Evolutionary conservation across 148 eudicot species (phyloP).

Genomic region (Rhododendron simsii): DNA sequence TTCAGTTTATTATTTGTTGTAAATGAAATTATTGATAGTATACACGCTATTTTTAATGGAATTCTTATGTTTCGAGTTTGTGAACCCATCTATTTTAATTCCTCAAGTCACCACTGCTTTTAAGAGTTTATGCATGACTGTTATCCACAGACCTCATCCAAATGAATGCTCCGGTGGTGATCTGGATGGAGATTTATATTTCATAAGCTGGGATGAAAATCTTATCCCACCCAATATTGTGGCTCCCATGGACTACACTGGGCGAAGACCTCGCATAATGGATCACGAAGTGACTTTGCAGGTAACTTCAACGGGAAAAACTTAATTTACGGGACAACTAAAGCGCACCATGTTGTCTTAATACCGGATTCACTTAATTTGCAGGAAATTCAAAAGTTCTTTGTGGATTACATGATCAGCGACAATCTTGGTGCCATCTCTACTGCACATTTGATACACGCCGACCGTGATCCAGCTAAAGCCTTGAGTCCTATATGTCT

Average conservation of each 20-base stretch:
- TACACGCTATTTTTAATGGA: not conserved
- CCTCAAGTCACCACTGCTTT: not conserved
- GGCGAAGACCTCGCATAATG: conserved; percentile 82
- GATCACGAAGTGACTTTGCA: conserved; percentile 85
- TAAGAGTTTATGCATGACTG: conserved; percentile 1
- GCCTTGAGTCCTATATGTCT: conserved; percentile 78
- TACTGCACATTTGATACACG: conserved; percentile 79
- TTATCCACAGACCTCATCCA: conserved; percentile 78
- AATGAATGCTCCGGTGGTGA: conserved; percentile 99
- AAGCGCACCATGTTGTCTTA: not conserved
- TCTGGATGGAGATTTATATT: conserved; percentile 91
- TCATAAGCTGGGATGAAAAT: conserved; percentile 83
- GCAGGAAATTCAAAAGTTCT: conserved; percentile 93
- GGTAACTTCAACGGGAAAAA: conserved; percentile 30
- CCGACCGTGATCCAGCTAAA: conserved; percentile 84
- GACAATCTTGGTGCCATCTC: conserved; percentile 87
- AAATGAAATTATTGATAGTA: not conserved
- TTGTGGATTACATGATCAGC: conserved; percentile 89
- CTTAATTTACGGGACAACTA: not conserved
- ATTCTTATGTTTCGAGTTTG: not conserved
- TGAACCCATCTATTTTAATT: not conserved
- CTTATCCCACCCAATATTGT: conserved; percentile 66
- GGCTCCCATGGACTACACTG: conserved; percentile 92
- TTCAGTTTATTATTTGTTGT: not conserved
- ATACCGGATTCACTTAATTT: conserved; percentile 9